These are phyloP conservation scores for Yamadazyma diddensiae DNA, from an alignment of 1,139 yeast genomes.

Conservation along the genomic window DNA sequence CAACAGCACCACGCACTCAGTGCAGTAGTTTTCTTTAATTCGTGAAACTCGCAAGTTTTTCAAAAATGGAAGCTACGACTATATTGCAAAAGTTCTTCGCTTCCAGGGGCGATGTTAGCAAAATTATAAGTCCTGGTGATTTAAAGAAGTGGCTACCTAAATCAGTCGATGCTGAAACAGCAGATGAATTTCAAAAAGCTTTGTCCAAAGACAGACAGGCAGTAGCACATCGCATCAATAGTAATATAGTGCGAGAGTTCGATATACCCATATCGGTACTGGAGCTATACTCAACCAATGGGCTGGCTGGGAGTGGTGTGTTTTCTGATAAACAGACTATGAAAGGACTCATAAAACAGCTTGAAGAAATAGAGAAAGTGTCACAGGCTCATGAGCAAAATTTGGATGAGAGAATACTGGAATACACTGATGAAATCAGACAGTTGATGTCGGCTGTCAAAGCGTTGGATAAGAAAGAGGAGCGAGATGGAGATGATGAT, in stretches of 20 bases:
- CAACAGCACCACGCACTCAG: too few relatives aligned
- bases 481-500: constrained; percentile 1
- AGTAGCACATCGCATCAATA: constrained; percentile 12
- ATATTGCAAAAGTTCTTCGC: constrained; percentile 13
- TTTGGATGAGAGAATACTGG: constrained; percentile 16
- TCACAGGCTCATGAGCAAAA: constrained; percentile 10
- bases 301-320: constrained; percentile 1
- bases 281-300: constrained; percentile 11
- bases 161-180: constrained; percentile 11
- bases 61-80: constrained; percentile 12
- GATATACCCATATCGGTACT: constrained; percentile 18
- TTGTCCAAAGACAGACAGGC: constrained; percentile 19
- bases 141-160: constrained; percentile 17
- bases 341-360: constrained; percentile 13
- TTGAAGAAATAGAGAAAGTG: constrained; percentile 13
- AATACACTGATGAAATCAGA: constrained; percentile 18
- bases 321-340: constrained; percentile 2
- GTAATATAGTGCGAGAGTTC: constrained; percentile 19
- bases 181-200: constrained; percentile 9
- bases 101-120: constrained; percentile 9
- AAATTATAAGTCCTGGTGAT: constrained; percentile 6
- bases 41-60: too few relatives aligned
- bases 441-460: constrained; percentile 5
- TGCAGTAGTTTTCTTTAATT: too few relatives aligned
- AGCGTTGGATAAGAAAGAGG: constrained; percentile 6